phyloP scores from a whole-genome alignment of 352 stramenopile species.

The Albugo candida region DNA sequence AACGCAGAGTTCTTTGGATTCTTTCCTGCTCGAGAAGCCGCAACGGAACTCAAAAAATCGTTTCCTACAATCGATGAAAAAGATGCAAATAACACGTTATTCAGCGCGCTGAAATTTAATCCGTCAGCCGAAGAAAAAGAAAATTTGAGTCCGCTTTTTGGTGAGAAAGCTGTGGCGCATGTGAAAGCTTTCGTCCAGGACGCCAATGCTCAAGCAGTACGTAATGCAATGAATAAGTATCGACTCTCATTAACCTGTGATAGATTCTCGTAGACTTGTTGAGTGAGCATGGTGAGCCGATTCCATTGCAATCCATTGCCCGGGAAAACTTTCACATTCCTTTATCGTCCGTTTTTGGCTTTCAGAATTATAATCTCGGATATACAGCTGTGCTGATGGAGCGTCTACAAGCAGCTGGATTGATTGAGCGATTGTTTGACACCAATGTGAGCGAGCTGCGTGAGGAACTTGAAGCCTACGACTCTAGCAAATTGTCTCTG shows the following conservation, averaged over 20 bases:
- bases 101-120: conserved; percentile 64
- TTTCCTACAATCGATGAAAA: background rate
- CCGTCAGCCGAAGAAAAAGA: conserved; percentile 47
- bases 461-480: conserved; percentile 43
- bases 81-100: conserved; percentile 3
- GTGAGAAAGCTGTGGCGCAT: conserved; percentile 26
- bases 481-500: conserved; percentile 48
- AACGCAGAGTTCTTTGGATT: no score
- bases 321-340: conserved; percentile 31
- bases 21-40: no score
- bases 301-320: conserved; percentile 21
- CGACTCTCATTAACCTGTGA: background rate
- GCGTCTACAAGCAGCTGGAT: conserved; percentile 38
- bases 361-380: conserved; percentile 23
- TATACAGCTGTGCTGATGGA: conserved; percentile 60
- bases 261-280: conserved; percentile 43
- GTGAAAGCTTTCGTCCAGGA: conserved; percentile 51
- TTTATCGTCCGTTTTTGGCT: conserved; percentile 26
- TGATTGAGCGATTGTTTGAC: conserved; percentile 31
- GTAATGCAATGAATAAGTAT: background rate
- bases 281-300: conserved; percentile 36
- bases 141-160: conserved; percentile 48
- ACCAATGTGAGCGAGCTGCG: conserved; percentile 18
- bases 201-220: conserved; percentile 33
- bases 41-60: no score